phyloP scores from a whole-genome alignment of 2,329 filamentous ascomycete species.

The Magnaporthiopsis poae region DNA sequence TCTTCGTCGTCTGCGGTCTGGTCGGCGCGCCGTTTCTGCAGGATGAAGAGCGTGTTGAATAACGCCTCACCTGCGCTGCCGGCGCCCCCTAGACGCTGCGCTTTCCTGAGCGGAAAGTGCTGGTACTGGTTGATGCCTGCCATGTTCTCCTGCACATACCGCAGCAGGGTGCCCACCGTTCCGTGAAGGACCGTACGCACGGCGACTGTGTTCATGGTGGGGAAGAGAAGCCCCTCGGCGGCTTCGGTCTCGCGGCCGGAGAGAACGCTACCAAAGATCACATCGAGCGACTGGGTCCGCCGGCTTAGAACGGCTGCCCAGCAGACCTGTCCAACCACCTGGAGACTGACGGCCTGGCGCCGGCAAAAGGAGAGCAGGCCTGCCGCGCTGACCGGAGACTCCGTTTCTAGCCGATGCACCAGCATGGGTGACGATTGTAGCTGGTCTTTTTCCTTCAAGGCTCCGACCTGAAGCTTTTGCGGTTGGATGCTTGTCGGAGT shows the following conservation, averaged over 20 bases:
- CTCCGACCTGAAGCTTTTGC: slow-evolving; percentile 4
- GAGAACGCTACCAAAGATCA: slow-evolving; percentile 73
- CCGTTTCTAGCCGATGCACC: slow-evolving; percentile 33
- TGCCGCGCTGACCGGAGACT: slow-evolving; percentile 30
- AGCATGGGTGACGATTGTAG: neutral
- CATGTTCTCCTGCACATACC: slow-evolving; percentile 63
- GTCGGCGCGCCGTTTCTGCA: slow-evolving; percentile 30
- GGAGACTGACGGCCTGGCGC: slow-evolving; percentile 57
- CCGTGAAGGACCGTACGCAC: slow-evolving; percentile 66
- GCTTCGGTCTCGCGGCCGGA: slow-evolving; percentile 72
- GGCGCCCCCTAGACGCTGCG: slow-evolving; percentile 38
- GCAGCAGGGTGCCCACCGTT: slow-evolving; percentile 51
- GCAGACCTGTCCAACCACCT: slow-evolving; percentile 65
- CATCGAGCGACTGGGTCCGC: slow-evolving; percentile 55
- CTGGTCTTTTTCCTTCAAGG: neutral
- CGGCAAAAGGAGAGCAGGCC: slow-evolving; percentile 53
- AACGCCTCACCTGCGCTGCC: slow-evolving; percentile 22
- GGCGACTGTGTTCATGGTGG: slow-evolving; percentile 83
- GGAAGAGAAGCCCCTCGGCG: slow-evolving; percentile 63
- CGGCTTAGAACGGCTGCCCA: slow-evolving; percentile 65
- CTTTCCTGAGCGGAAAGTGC: slow-evolving; percentile 65
- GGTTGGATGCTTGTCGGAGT: slow-evolving; percentile 30
- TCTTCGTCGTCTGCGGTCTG: neutral
- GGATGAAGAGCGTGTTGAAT: slow-evolving; percentile 49
- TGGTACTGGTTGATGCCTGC: slow-evolving; percentile 59